phyloP scores from a whole-genome alignment of 495 filamentous ascomycete genomes.

The Penicillium taxi region DNA sequence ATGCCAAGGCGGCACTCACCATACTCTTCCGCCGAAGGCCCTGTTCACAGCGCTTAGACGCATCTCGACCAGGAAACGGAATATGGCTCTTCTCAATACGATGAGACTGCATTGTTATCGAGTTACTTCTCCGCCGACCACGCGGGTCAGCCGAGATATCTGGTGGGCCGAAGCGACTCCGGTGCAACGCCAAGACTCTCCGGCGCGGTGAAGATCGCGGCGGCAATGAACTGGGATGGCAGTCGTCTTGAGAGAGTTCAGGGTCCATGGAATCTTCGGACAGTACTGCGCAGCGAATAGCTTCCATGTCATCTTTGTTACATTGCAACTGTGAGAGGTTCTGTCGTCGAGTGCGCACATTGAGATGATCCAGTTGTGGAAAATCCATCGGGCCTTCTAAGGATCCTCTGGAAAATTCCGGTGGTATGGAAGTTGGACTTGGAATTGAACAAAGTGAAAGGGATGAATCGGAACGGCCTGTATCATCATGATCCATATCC shows the following conservation, averaged over 20 bases:
- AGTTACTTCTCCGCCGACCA: slow-evolving; percentile 26
- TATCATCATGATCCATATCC: slow-evolving; percentile 38
- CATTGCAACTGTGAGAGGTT: slow-evolving; percentile 39
- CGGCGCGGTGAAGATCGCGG: slow-evolving; percentile 28
- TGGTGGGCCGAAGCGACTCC: slow-evolving; percentile 23
- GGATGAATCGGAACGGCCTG: slow-evolving; percentile 23
- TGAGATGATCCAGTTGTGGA: slow-evolving; percentile 8
- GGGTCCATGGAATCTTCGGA: slow-evolving; percentile 13
- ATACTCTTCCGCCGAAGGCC: slow-evolving; percentile 38
- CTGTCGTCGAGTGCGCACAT: slow-evolving; percentile 35
- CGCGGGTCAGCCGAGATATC: slow-evolving; percentile 9
- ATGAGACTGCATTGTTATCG: slow-evolving; percentile 16
- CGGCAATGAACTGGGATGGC: slow-evolving; percentile 39
- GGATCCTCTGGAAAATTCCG: slow-evolving; percentile 14
- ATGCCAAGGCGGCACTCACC: slow-evolving; percentile 38
- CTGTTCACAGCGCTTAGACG: slow-evolving; percentile 34
- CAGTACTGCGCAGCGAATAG: slow-evolving; percentile 28
- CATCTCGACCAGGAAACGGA: slow-evolving; percentile 17
- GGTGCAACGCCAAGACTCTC: slow-evolving; percentile 18
- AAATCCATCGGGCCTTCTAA: slow-evolving; percentile 9
- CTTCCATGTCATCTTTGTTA: slow-evolving; percentile 28
- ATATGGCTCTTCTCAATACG: slow-evolving; percentile 38
- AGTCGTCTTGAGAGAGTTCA: slow-evolving; percentile 25
- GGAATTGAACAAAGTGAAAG: slow-evolving; percentile 26
- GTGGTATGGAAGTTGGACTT: slow-evolving; percentile 30